Evolutionary conservation across 2,329 filamentous ascomycete species (phyloP).

Genomic region (Pseudocercospora vitis): DNA sequence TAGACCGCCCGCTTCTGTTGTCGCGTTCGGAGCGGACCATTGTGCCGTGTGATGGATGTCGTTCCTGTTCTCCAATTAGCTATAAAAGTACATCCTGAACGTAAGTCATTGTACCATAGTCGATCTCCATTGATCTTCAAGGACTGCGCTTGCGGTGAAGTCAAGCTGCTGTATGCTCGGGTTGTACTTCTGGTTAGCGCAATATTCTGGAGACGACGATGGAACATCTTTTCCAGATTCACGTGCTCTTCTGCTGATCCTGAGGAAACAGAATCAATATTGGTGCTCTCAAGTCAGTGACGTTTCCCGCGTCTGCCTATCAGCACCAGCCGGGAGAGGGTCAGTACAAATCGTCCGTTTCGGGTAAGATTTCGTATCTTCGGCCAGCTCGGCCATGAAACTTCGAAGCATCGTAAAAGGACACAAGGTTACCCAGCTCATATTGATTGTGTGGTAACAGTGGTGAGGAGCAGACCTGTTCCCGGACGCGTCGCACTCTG

Average conservation of each 20-base stretch:
- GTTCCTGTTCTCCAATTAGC: not conserved
- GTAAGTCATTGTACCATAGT: constrained; percentile 13
- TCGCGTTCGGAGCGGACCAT: constrained; percentile 8
- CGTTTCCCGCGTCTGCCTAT: not conserved
- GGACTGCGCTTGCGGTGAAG: constrained; percentile 3
- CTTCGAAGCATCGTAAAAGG: no score
- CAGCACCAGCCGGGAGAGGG: not conserved
- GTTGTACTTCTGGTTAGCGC: not conserved
- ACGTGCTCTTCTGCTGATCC: not conserved
- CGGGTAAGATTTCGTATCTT: not conserved
- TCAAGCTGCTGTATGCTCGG: constrained; percentile 9
- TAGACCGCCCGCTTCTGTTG: not conserved
- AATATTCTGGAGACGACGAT: not conserved
- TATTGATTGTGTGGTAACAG: no score
- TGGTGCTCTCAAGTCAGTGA: not conserved
- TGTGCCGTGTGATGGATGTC: constrained; percentile 8
- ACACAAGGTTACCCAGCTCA: no score
- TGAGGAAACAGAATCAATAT: no score
- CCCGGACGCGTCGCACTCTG: no score
- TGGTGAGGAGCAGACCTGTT: no score
- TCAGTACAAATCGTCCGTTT: not conserved
- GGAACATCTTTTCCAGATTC: not conserved
- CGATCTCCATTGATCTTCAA: constrained; percentile 21
- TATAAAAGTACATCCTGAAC: not conserved
- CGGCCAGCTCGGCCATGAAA: no score